A percentile compares a stretch with the other conserved stretches of the same genome.
These are phyloP conservation scores for Tolypocladium ovalisporum DNA, from an alignment of 2,329 filamentous ascomycete species.

Conservation along the genomic window DNA sequence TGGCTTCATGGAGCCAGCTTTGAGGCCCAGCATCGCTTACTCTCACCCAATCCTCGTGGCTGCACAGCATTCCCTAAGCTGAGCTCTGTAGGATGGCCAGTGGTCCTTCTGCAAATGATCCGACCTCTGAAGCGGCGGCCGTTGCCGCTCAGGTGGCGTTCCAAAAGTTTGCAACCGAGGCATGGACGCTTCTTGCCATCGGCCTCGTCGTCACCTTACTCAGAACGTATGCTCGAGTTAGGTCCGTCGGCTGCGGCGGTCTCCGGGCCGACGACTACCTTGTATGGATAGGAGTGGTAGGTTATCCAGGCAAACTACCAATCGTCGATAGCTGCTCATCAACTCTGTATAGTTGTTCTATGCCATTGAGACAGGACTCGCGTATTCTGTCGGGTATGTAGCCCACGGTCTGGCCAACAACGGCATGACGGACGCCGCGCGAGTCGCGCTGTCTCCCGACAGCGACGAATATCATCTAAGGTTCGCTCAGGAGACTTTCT, in stretches of 20 bases:
- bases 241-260: constrained; percentile 33
- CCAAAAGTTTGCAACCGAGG: constrained; percentile 18
- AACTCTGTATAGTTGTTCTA: constrained; percentile 33
- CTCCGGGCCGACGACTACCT: constrained; percentile 49
- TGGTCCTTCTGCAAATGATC: constrained; percentile 1
- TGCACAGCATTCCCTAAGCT: neutral
- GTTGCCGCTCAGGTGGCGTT: constrained; percentile 11
- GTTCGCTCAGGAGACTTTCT: constrained; percentile 8
- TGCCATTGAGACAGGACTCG: constrained; percentile 36
- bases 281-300: constrained; percentile 41
- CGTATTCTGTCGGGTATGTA: constrained; percentile 36
- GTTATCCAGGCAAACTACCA: constrained; percentile 1
- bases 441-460: constrained; percentile 28
- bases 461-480: constrained; percentile 32
- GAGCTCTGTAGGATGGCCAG: neutral
- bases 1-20: neutral
- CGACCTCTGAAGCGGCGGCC: constrained; percentile 11
- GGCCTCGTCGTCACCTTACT: constrained; percentile 38
- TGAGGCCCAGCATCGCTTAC: neutral
- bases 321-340: neutral
- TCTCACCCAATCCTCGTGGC: neutral
- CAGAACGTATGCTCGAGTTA: constrained; percentile 37
- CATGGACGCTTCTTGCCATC: constrained; percentile 34
- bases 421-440: constrained; percentile 40
- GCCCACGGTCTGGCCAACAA: constrained; percentile 45